phyloP scores from a whole-genome alignment of 192 early-diverging fungal genomes.

The Pilobolus umbonatus region DNA sequence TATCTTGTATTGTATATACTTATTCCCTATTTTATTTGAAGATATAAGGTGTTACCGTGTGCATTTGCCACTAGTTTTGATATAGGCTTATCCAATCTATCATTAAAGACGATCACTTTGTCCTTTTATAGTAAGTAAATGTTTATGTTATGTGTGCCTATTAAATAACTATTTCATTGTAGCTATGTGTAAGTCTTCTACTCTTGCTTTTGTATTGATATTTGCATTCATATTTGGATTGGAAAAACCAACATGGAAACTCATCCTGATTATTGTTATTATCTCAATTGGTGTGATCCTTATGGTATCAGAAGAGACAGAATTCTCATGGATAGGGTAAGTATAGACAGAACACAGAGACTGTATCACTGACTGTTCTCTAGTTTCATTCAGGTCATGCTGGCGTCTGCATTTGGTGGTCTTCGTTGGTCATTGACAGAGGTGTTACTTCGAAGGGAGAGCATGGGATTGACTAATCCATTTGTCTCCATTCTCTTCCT shows the following conservation, averaged over 20 bases:
- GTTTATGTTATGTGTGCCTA: neutral
- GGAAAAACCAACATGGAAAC: slow-evolving; percentile 66
- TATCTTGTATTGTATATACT: neutral
- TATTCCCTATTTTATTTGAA: slow-evolving; percentile 6
- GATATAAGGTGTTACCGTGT: slow-evolving; percentile 77
- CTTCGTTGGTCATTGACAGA: slow-evolving; percentile 89
- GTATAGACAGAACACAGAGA: neutral
- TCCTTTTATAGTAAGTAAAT: slow-evolving; percentile 76
- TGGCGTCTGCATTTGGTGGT: slow-evolving; percentile 78
- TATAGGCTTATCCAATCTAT: slow-evolving; percentile 85
- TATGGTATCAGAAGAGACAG: slow-evolving; percentile 82
- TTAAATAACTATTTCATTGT: slow-evolving; percentile 1
- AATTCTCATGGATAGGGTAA: slow-evolving; percentile 76
- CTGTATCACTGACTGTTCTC: neutral
- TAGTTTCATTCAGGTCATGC: slow-evolving; percentile 71
- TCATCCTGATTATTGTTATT: slow-evolving; percentile 69
- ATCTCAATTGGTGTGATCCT: slow-evolving; percentile 80
- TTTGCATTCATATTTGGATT: slow-evolving; percentile 90
- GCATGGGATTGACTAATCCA: slow-evolving; percentile 83
- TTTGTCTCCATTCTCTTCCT: slow-evolving; percentile 81
- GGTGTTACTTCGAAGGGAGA: slow-evolving; percentile 67
- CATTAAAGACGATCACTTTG: slow-evolving; percentile 81
- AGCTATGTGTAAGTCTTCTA: slow-evolving; percentile 81
- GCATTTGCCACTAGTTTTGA: slow-evolving; percentile 85
- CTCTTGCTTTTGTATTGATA: slow-evolving; percentile 71